These are phyloP conservation scores for Rhodotorula sp. DNA, from an alignment of 1,284 basidiomycete species.

Conservation along the genomic window DNA sequence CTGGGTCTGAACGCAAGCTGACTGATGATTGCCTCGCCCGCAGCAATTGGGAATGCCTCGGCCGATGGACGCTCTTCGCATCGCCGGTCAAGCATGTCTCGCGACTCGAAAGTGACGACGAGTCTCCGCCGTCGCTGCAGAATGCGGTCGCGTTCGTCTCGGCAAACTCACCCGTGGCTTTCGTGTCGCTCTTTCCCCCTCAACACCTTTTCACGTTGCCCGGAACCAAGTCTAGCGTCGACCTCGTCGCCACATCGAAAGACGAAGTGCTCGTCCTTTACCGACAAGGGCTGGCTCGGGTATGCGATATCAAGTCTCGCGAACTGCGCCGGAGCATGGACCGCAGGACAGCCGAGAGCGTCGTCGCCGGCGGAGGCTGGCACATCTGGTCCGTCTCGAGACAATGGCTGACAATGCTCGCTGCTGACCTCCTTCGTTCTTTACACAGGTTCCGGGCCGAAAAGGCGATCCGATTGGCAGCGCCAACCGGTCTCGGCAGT, in stretches of 20 bases:
- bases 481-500: not conserved
- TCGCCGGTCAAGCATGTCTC: slow-evolving; percentile 63
- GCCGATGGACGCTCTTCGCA: slow-evolving; percentile 68
- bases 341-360: slow-evolving; percentile 70
- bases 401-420: too few species aligned
- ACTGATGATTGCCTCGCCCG: not conserved
- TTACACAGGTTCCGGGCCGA: slow-evolving; percentile 6
- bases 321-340: slow-evolving; percentile 84
- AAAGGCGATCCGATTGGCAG: too few species aligned
- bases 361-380: slow-evolving; percentile 71
- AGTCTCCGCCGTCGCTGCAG: not conserved
- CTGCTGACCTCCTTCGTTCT: not conserved
- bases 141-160: slow-evolving; percentile 24
- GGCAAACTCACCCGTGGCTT: slow-evolving; percentile 33
- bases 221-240: slow-evolving; percentile 66
- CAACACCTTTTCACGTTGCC: slow-evolving; percentile 65
- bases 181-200: slow-evolving; percentile 29
- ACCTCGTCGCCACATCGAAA: slow-evolving; percentile 64
- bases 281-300: slow-evolving; percentile 68
- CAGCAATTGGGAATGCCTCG: slow-evolving; percentile 64
- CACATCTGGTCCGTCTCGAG: slow-evolving; percentile 61
- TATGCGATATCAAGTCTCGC: slow-evolving; percentile 83
- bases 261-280: slow-evolving; percentile 77
- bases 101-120: slow-evolving; percentile 53
- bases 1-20: not conserved